Evolutionary conservation across 768 basidiomycete species (phyloP).

Genomic region (Kwoniella dejecticola): DNA sequence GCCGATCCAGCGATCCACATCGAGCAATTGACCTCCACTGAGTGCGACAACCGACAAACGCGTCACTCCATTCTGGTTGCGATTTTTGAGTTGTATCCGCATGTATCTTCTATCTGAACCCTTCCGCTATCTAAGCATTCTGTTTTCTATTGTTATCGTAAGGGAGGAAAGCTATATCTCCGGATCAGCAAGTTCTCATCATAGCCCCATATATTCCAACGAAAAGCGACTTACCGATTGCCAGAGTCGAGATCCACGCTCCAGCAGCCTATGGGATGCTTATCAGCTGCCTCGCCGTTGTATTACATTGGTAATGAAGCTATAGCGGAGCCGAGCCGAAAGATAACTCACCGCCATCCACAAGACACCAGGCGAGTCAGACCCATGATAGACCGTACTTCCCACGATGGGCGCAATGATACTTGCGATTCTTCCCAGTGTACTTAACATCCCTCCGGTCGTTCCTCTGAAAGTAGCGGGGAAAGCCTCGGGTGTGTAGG

Average conservation of each 20-base stretch:
- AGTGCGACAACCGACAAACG: no score
- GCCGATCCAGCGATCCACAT: no score
- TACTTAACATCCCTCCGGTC: slow-evolving; percentile 61
- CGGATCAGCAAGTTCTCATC: no score
- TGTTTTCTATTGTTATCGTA: slow-evolving; percentile 33
- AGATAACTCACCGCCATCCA: slow-evolving; percentile 29
- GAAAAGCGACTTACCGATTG: slow-evolving; percentile 30
- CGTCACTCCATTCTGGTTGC: no score
- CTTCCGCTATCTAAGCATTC: slow-evolving; percentile 5
- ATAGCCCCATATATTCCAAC: no score
- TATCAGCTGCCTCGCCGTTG: background rate
- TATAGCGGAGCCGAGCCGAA: background rate
- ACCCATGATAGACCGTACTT: slow-evolving; percentile 27
- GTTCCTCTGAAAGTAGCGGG: slow-evolving; percentile 65
- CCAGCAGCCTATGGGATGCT: slow-evolving; percentile 27
- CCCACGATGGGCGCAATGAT: slow-evolving; percentile 39
- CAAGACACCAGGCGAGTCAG: slow-evolving; percentile 35
- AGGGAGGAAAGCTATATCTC: slow-evolving; percentile 22
- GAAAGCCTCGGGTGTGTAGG: slow-evolving; percentile 67
- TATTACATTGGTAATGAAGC: background rate
- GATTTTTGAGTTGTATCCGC: background rate
- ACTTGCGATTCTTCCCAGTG: slow-evolving; percentile 40
- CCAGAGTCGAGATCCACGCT: slow-evolving; percentile 43
- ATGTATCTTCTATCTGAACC: background rate
- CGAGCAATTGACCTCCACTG: no score